Percentiles rank a stretch among this genome's conserved stretches.
These are phyloP conservation scores for Boletus mariae DNA, from an alignment of 1,284 basidiomycete species.

Conservation along the genomic window DNA sequence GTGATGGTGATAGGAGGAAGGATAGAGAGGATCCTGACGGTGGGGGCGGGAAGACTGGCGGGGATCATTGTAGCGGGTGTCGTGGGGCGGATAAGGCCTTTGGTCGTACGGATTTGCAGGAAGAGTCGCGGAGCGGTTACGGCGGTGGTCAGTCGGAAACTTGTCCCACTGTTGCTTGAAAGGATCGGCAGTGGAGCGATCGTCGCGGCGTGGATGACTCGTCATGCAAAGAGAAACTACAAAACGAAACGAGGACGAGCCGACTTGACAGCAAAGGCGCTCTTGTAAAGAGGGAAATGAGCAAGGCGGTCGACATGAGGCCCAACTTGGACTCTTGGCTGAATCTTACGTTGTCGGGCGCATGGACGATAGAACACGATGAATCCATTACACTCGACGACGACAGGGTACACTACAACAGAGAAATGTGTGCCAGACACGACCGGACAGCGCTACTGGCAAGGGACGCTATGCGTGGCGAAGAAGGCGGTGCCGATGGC, in stretches of 20 bases:
- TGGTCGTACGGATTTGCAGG: conserved; percentile 25
- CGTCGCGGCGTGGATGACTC: conserved; percentile 30
- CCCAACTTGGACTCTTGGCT: conserved; percentile 11
- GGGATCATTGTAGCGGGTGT: conserved; percentile 24
- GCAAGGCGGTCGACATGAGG: conserved; percentile 49
- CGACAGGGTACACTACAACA: background rate
- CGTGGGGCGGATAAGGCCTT: conserved; percentile 19
- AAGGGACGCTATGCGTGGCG: conserved; percentile 9
- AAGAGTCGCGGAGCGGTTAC: conserved; percentile 30
- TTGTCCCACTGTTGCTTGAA: conserved; percentile 30
- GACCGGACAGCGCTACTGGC: conserved; percentile 5
- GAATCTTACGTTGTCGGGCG: background rate
- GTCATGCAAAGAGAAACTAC: conserved; percentile 25
- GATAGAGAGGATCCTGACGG: conserved; percentile 29
- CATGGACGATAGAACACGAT: background rate
- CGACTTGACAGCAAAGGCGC: background rate
- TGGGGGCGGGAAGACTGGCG: conserved; percentile 24
- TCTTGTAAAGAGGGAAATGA: conserved; percentile 8
- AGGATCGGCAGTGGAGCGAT: conserved; percentile 27
- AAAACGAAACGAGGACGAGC: background rate
- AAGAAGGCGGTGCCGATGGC: conserved; percentile 18
- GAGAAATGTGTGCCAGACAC: conserved; percentile 30
- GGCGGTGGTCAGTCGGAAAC: conserved; percentile 22
- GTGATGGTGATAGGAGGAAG: conserved; percentile 24
- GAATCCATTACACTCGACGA: background rate